phyloP scores from a whole-genome alignment of 352 stramenopile species.

The Phytophthora hibernalis region DNA sequence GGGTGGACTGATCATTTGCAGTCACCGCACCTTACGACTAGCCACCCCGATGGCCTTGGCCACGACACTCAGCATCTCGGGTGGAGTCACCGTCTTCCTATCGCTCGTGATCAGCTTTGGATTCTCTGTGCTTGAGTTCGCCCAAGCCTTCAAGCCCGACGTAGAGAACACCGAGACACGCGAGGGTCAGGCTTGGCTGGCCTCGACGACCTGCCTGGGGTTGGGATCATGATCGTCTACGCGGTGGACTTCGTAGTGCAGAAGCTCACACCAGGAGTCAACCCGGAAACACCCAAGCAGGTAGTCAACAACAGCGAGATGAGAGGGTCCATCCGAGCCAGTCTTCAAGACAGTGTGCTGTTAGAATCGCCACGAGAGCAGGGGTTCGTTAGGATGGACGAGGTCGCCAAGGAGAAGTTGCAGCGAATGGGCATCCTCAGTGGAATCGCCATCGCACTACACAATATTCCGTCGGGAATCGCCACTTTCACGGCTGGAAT shows the following conservation, averaged over 20 bases:
- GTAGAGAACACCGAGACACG: constrained; percentile 27
- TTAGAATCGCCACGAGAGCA: constrained; percentile 34
- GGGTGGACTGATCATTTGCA: constrained; percentile 69
- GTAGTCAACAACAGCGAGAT: not conserved
- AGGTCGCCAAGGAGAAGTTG: constrained; percentile 59
- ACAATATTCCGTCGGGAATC: constrained; percentile 98
- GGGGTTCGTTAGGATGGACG: constrained; percentile 45
- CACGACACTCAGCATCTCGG: constrained; percentile 63
- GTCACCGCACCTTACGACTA: constrained; percentile 51
- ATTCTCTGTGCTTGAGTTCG: constrained; percentile 43
- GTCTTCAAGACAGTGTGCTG: constrained; percentile 35
- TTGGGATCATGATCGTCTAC: constrained; percentile 70
- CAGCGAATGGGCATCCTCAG: constrained; percentile 92
- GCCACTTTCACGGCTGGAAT: constrained; percentile 94
- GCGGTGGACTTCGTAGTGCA: constrained; percentile 54
- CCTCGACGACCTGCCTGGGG: constrained; percentile 84
- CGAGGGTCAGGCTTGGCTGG: constrained; percentile 65
- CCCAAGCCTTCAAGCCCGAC: constrained; percentile 38
- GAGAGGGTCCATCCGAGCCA: constrained; percentile 11
- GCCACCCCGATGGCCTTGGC: constrained; percentile 62
- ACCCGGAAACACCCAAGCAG: constrained; percentile 24
- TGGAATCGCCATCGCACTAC: constrained; percentile 93
- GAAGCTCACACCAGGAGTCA: constrained; percentile 40
- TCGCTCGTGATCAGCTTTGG: constrained; percentile 75
- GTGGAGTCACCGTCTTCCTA: constrained; percentile 77